Evolutionary conservation across 768 basidiomycete genomes (phyloP), one percentile per base, ranked within the genome.

Genomic region (Leccinum disarticulatum): DNA sequence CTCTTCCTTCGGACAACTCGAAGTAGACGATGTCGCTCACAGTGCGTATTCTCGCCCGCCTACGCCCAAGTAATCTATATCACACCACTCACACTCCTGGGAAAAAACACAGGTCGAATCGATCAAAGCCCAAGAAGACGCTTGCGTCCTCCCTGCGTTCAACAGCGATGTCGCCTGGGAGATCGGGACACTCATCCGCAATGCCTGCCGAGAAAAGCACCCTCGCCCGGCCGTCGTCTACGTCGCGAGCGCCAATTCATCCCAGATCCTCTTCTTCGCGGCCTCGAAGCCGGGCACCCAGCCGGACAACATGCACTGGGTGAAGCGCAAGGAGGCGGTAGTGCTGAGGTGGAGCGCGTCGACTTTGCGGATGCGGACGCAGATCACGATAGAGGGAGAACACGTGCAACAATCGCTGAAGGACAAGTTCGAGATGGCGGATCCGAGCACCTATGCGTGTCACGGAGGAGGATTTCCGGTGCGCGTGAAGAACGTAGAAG

Each of bases 391-490:
- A 7, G 22, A 38, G 17, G 52, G 43, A 4, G 51, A 3, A 59
- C 52, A 56, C 15, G 60, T 54, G 36, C 65, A 56, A 55, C 10
- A 48, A 6, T n/a, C 33, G 59, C 61, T 63, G 46, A 41, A 60
- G n/a, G 61, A 56, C 3, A 64, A 54, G 48, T 76, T 63, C 30
- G 64, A 65, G 64, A 57, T 73, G 56, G 61, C 60, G 15, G 70
- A 73, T 46, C 64, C 74, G 31, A 70, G 68, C 10, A 46, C 59
- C 41, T 75, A 75, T 55, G 68, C 61, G 6, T 70, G 70, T 48
- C 71, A 74, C 36, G 72, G 74, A 1, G 74, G 76, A 1, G 75
- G 70, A 6, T 69, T 76, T 52, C 76, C 76, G 2, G 61, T 77
- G 25, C 58, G 70, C 25, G 74, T 77, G 38, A 66, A 60, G 60